Evolutionary conservation across 75 land plant species (phyloP).

Genomic region (Pinus taeda): DNA sequence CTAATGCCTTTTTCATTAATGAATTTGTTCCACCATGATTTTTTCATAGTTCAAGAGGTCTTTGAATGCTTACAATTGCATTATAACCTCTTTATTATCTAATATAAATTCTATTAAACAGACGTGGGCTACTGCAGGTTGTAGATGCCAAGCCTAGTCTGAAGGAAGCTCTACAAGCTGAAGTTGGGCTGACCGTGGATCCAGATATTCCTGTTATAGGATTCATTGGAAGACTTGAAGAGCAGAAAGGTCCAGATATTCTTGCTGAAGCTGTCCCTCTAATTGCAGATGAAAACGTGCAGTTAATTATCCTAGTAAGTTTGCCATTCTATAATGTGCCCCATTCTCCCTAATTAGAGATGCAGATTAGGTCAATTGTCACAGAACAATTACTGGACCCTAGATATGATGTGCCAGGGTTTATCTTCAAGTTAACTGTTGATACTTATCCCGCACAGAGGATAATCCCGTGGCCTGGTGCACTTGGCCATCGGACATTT

Average conservation of each 20-base stretch:
- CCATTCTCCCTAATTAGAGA: background rate
- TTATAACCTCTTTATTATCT: background rate
- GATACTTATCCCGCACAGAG: background rate
- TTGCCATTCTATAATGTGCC: background rate
- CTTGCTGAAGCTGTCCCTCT: constrained; percentile 72
- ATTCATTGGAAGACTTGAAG: constrained; percentile 93
- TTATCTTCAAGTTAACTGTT: too few relatives aligned
- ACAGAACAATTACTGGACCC: background rate
- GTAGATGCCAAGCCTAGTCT: constrained; percentile 65
- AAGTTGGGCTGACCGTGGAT: constrained; percentile 80
- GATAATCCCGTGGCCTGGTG: background rate
- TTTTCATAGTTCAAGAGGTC: too few relatives aligned
- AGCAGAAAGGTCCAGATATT: constrained; percentile 97
- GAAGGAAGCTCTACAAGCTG: constrained; percentile 93
- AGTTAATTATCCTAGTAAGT: constrained; percentile 79
- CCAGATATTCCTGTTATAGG: constrained; percentile 71
- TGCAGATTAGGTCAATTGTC: background rate
- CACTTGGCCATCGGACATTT: background rate
- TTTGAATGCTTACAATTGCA: background rate
- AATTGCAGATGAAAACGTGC: constrained; percentile 65
- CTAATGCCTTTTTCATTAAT: background rate
- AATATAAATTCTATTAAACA: background rate
- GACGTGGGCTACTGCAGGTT: constrained; percentile 39
- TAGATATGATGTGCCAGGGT: background rate
- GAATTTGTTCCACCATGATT: background rate